Percentiles rank a stretch among this genome's conserved stretches.
phyloP scores from a whole-genome alignment of 306 rosid genomes.

The Glycyrrhiza uralensis region DNA sequence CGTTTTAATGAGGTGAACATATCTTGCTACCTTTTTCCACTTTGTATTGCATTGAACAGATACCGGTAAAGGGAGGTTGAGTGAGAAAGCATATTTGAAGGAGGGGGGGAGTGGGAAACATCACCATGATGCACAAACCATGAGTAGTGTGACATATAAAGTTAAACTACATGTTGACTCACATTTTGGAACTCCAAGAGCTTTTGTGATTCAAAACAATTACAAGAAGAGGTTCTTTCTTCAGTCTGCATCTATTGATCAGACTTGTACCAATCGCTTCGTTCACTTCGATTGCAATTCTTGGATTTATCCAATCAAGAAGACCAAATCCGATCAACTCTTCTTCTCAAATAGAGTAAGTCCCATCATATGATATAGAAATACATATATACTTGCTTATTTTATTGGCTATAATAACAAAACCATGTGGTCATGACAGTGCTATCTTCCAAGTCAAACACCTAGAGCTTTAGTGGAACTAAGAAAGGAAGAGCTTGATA shows the following conservation, averaged over 20 bases:
- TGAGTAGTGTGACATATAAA: conserved; percentile 28
- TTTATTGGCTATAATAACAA: background rate
- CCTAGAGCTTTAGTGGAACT: conserved; percentile 47
- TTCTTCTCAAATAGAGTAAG: conserved; percentile 77
- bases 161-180: conserved; percentile 41
- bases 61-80: conserved; percentile 53
- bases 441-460: conserved; percentile 58
- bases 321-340: conserved; percentile 33
- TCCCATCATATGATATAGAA: background rate
- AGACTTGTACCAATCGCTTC: conserved; percentile 28
- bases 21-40: background rate
- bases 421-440: conserved; percentile 30
- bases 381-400: background rate
- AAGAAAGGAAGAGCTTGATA: conserved; percentile 52
- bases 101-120: conserved; percentile 23
- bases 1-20: background rate
- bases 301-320: conserved; percentile 57
- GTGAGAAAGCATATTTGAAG: conserved; percentile 38
- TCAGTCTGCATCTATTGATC: conserved; percentile 40
- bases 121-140: conserved; percentile 35
- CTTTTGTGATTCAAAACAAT: conserved; percentile 45
- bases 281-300: conserved; percentile 62
- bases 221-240: conserved; percentile 50
- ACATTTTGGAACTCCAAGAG: conserved; percentile 65
- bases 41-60: conserved; percentile 36